Evolutionary conservation across 73 alveolate genomes (phyloP), one percentile per base, ranked within the genome.

Genomic region (Stentor coeruleus): DNA sequence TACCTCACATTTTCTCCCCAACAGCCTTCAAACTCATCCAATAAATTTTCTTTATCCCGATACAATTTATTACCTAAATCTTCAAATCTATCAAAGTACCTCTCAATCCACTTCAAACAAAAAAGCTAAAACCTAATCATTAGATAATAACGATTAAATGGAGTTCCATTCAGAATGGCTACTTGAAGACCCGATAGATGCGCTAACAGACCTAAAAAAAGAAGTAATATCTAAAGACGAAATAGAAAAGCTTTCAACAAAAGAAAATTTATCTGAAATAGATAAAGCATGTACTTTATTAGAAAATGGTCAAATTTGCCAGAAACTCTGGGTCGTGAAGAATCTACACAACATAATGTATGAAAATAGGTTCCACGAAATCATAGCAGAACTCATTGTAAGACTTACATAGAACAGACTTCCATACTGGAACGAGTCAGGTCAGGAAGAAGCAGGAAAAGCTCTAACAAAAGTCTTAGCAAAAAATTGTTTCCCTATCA

Each of bases 401-500:
- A 20, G 11, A 20, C 1, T 33, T 33, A 66, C 37, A 15, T 66
- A 66, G 79, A 1, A 20, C 2, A 20, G 79, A 66, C 79, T 66
- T 31, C 79, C 79, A 20, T 66, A 66, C 41, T 66, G 79, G 79
- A 66, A 33, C 37, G 79, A 66, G 79, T 66, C 79, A 20, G 79
- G 79, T 2, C 79, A 66, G 33, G 79, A 66, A 66, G 79, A 66
- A 2, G 79, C 79, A 20, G 79, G 79, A 26, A 66, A 66, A 33
- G 36, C 79, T 28, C 33, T 66, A 14, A 66, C 37, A 1, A 26
- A 66, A 31, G 39, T 66, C 36, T 15, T 66, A 14, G 42, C 20
- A 66, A 66, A 33, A 26, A 20, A 33, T 31, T 31, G 37, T 26
- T 31, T 66, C 2, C 79, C 79, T 28, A 37, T 11, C 20, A 31